Evolutionary conservation across 805 yeast species (phyloP), one percentile per base, ranked within the genome.

Genomic region (Suhomyces sp.): DNA sequence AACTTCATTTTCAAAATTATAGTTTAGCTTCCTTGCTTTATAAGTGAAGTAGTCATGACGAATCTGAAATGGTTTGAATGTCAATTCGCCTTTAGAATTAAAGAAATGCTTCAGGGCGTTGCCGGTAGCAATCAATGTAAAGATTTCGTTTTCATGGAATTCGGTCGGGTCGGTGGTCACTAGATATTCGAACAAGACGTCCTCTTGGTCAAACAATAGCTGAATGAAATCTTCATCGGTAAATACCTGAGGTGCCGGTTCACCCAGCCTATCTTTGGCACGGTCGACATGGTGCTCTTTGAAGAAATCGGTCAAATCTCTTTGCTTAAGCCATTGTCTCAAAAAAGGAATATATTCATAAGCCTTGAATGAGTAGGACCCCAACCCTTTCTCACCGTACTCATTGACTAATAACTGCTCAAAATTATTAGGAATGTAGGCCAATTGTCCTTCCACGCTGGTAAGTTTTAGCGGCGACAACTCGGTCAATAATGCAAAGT

Each of bases 321-420:
- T 56, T 60, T 24, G 58, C 56, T 56, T 31, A 53, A 83, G 57
- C 91, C 91, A 87, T 22, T 78, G 62, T 42, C 87, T 67, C 44
- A 86, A 62, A 49, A 81, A 81, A 1, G 83, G 81, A 6, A 84
- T 49, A 59, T 74, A 86, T 1, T 74, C 62, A 54, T 76, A 77
- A 1, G 68, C 73, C 33, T 70, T 65, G 65, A 67, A 84, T 6
- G 63, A 62, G 10, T 63, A 22, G 4, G 40, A 5, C 4, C 49
- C 38, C 7, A 52, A 26, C 6, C 53, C 55, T 0, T 42, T 42
- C 2, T 57, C 58, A 2, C 55, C 48, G 56, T 73, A 74, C 55
- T 74, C 78, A 50, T 63, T 59, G 5, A 55, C 46, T 40, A 74
- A 60, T 2, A 71, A 41, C 24, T 57, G 62, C 17, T 62, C 61